phyloP scores from a whole-genome alignment of 2,329 filamentous ascomycete genomes.

The Apiospora rasikravindrae region DNA sequence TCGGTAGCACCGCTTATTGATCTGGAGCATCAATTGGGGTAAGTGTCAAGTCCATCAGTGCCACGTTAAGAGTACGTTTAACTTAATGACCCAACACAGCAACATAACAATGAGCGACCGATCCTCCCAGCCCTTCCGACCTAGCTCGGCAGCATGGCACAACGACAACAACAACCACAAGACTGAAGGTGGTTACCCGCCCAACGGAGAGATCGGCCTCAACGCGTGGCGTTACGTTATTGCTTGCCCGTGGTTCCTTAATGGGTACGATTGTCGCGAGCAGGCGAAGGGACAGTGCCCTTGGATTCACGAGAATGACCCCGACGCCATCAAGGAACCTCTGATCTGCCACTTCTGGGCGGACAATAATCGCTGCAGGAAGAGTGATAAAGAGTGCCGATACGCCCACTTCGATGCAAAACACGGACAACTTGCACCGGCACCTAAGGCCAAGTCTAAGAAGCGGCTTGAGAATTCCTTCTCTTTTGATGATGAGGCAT shows the following conservation, averaged over 20 bases:
- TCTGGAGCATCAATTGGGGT: neutral
- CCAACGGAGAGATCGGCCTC: neutral
- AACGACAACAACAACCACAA: neutral
- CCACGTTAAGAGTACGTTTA: neutral
- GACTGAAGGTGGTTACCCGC: neutral
- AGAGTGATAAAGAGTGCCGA: conserved; percentile 23
- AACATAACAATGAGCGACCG: neutral
- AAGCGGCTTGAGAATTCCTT: neutral
- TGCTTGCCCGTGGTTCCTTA: conserved; percentile 33
- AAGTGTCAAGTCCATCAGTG: neutral
- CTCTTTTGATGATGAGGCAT: neutral
- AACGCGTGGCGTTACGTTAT: conserved; percentile 20
- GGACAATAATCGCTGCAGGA: conserved; percentile 28
- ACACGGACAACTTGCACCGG: neutral
- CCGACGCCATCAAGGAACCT: conserved; percentile 27
- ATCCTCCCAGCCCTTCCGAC: neutral
- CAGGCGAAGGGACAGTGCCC: conserved; percentile 24
- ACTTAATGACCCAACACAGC: neutral
- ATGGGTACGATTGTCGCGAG: conserved; percentile 28
- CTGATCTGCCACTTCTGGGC: conserved; percentile 34
- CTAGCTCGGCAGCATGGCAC: neutral
- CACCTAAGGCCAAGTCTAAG: neutral
- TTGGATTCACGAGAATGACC: conserved; percentile 26
- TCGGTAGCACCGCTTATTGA: neutral
- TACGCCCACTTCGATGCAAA: conserved; percentile 27